Conservation (phyloP, 768 basidiomycete genomes). For the Boletus pseudo-olivaceus region DNA sequence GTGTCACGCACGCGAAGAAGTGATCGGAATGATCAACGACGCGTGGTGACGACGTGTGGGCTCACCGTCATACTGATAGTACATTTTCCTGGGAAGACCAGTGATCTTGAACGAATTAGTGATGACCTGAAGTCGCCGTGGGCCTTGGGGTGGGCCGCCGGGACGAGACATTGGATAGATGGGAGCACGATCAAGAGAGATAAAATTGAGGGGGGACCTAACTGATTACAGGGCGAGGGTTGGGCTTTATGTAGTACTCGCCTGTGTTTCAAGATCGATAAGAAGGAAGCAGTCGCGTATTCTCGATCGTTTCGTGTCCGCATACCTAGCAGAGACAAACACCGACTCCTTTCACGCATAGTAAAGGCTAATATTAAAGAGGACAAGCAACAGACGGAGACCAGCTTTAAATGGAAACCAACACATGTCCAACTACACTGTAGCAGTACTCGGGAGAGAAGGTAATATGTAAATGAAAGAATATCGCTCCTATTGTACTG, state of each 20-base stretch:
- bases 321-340: neutral
- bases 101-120: conserved; percentile 35
- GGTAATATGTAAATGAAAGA: conserved; percentile 33
- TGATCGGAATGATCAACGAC: conserved; percentile 2
- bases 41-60: conserved; percentile 1
- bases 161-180: conserved; percentile 22
- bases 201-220: neutral
- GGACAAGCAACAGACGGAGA: conserved; percentile 22
- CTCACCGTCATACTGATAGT: conserved; percentile 35
- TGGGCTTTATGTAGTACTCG: conserved; percentile 8
- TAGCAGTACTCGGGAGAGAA: conserved; percentile 27
- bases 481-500: conserved; percentile 32
- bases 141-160: conserved; percentile 13
- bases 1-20: conserved; percentile 2
- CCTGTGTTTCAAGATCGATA: conserved; percentile 20
- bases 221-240: neutral
- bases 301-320: neutral
- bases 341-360: neutral
- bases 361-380: conserved; percentile 18
- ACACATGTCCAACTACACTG: conserved; percentile 25
- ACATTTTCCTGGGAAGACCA: conserved; percentile 21
- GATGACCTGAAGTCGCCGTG: conserved; percentile 21
- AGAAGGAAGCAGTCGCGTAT: conserved; percentile 9
- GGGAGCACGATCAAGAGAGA: neutral
- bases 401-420: conserved; percentile 26